Conservation (phyloP, 2,329 filamentous ascomycete species). For the Aspergillus transmontanensis region DNA sequence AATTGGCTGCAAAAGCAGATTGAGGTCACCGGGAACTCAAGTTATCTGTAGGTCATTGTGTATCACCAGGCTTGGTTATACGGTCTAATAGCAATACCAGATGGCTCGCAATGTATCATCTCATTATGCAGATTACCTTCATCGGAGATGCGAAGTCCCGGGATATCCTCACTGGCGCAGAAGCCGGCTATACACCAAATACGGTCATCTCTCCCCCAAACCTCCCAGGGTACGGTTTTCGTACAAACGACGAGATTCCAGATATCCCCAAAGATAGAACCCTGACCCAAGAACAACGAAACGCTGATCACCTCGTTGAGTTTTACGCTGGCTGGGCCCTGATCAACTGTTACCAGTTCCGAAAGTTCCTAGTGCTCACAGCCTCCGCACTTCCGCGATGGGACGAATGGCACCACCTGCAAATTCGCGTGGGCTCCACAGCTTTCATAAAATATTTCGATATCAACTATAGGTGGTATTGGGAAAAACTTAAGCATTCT, state of each 20-base stretch:
- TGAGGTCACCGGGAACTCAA: constrained; percentile 15
- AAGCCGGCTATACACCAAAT: constrained; percentile 26
- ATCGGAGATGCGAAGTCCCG: not conserved
- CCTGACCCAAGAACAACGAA: constrained; percentile 30
- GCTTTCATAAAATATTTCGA: constrained; percentile 19
- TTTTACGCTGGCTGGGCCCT: constrained; percentile 43
- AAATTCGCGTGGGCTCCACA: constrained; percentile 15
- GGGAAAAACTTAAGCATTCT: constrained; percentile 13
- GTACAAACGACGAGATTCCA: constrained; percentile 25
- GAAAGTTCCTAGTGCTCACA: constrained; percentile 36
- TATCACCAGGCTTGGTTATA: not conserved
- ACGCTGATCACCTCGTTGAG: constrained; percentile 42
- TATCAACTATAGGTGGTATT: constrained; percentile 18
- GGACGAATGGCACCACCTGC: constrained; percentile 34
- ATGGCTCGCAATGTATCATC: constrained; percentile 30
- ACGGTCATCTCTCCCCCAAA: constrained; percentile 32
- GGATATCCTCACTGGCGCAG: constrained; percentile 25
- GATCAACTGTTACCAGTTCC: constrained; percentile 33
- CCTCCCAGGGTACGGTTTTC: constrained; percentile 32
- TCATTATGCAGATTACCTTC: constrained; percentile 27
- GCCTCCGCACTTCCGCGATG: constrained; percentile 26
- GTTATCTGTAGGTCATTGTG: constrained; percentile 23
- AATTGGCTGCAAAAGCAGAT: constrained; percentile 35
- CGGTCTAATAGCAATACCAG: constrained; percentile 11
- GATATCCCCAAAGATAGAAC: constrained; percentile 24